These are phyloP conservation scores for Ustilago xerochloae DNA, from an alignment of 1,284 basidiomycete genomes.

Conservation along the genomic window DNA sequence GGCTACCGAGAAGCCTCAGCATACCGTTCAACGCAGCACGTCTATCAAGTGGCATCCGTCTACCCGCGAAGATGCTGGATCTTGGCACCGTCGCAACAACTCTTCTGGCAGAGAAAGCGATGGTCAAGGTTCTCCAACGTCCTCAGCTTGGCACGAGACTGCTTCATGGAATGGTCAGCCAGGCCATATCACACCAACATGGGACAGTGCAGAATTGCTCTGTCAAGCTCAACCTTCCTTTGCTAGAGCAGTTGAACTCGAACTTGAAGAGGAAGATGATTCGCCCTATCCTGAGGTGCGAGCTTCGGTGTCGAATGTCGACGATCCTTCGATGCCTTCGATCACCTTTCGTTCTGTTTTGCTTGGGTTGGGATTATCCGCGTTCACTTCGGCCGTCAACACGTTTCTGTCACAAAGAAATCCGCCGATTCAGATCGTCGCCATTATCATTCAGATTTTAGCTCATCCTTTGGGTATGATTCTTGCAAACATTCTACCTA, in stretches of 20 bases:
- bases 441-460: slow-evolving; percentile 54
- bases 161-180: slow-evolving; percentile 2
- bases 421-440: slow-evolving; percentile 55
- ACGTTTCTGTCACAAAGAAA: slow-evolving; percentile 58
- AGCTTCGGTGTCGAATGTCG: slow-evolving; percentile 60
- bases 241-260: slow-evolving; percentile 31
- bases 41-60: slow-evolving; percentile 47
- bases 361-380: slow-evolving; percentile 51
- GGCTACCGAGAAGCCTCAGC: not conserved
- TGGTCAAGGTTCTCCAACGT: slow-evolving; percentile 1
- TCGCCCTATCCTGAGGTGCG: slow-evolving; percentile 63
- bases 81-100: slow-evolving; percentile 6
- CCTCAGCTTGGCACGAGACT: slow-evolving; percentile 7
- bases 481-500: slow-evolving; percentile 51
- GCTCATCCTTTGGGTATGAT: slow-evolving; percentile 54
- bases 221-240: slow-evolving; percentile 7
- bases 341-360: slow-evolving; percentile 60
- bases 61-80: slow-evolving; percentile 7
- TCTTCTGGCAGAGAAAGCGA: slow-evolving; percentile 11
- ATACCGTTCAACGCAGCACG: slow-evolving; percentile 11
- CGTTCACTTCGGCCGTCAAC: slow-evolving; percentile 57
- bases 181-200: slow-evolving; percentile 1
- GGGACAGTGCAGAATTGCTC: slow-evolving; percentile 30
- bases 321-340: slow-evolving; percentile 59
- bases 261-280: slow-evolving; percentile 54